A percentile compares a stretch with the other conserved stretches of the same genome.
phyloP scores from a whole-genome alignment of 306 rosid species.

The Leucaena leucocephala region DNA sequence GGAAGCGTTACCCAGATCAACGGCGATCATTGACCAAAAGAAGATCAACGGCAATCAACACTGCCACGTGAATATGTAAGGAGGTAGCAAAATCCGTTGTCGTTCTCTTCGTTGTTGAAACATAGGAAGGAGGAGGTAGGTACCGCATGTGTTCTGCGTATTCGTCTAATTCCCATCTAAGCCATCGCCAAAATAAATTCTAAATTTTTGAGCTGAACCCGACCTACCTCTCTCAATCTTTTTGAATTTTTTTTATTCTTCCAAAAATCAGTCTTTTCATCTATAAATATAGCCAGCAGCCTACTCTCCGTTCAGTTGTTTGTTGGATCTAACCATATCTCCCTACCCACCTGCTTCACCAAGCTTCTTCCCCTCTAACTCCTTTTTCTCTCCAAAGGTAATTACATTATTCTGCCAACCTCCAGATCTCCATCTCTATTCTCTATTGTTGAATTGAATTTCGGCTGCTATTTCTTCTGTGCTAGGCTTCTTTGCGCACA shows the following conservation, averaged over 20 bases:
- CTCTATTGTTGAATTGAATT: not conserved
- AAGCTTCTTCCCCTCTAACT: not conserved
- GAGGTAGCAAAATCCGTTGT: not conserved
- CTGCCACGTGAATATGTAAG: not conserved
- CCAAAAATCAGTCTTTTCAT: not conserved
- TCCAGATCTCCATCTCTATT: not conserved
- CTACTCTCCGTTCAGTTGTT: not conserved
- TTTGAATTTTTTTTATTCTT: not conserved
- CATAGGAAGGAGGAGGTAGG: not conserved
- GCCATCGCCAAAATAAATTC: not conserved
- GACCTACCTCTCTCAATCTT: not conserved
- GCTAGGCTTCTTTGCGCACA: not conserved
- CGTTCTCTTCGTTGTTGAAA: not conserved
- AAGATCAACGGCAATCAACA: not conserved
- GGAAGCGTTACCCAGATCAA: not conserved
- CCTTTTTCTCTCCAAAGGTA: not conserved
- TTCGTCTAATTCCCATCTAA: not conserved
- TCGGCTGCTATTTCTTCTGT: not conserved
- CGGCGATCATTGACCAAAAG: not conserved
- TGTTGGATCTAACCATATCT: not conserved
- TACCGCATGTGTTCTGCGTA: slow-evolving; percentile 9
- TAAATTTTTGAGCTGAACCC: not conserved
- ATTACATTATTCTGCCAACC: slow-evolving; percentile 1
- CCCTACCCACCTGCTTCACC: slow-evolving; percentile 15
- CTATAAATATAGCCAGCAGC: not conserved